These are phyloP conservation scores for Monilinia vaccinii-corymbosi DNA, from an alignment of 2,329 filamentous ascomycete genomes.

Conservation along the genomic window DNA sequence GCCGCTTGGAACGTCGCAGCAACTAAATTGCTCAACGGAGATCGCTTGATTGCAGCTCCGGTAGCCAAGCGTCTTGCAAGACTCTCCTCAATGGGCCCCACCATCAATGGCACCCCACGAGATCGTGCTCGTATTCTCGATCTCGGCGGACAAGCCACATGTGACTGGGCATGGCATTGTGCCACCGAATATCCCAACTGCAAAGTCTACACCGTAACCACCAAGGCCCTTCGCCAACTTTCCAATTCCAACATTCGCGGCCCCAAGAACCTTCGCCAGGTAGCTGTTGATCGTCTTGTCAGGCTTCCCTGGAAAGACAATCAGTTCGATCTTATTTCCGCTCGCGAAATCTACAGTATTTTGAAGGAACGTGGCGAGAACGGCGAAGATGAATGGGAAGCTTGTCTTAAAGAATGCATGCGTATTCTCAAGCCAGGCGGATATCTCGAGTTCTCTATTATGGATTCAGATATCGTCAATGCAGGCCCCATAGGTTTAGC, in stretches of 20 bases:
- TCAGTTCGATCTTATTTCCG: slow-evolving; percentile 87
- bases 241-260: slow-evolving; percentile 70
- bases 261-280: slow-evolving; percentile 77
- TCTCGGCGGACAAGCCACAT: slow-evolving; percentile 73
- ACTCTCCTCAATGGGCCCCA: slow-evolving; percentile 40
- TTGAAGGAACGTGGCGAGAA: slow-evolving; percentile 65
- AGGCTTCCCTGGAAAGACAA: slow-evolving; percentile 76
- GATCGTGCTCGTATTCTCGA: slow-evolving; percentile 67
- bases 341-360: slow-evolving; percentile 75
- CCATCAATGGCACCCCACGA: slow-evolving; percentile 36
- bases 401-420: slow-evolving; percentile 75
- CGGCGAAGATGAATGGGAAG: slow-evolving; percentile 76
- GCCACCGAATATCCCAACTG: slow-evolving; percentile 77
- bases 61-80: slow-evolving; percentile 53
- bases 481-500: slow-evolving; percentile 71
- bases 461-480: slow-evolving; percentile 86
- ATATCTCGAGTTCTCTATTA: slow-evolving; percentile 80
- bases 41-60: slow-evolving; percentile 54
- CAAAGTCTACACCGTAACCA: slow-evolving; percentile 81
- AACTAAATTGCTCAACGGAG: slow-evolving; percentile 52
- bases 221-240: slow-evolving; percentile 59
- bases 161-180: slow-evolving; percentile 94
- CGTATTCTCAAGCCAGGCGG: slow-evolving; percentile 85
- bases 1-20: slow-evolving; percentile 54
- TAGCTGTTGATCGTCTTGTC: slow-evolving; percentile 68